phyloP scores from a whole-genome alignment of 352 stramenopile species.

The Pythium brachiatum region DNA sequence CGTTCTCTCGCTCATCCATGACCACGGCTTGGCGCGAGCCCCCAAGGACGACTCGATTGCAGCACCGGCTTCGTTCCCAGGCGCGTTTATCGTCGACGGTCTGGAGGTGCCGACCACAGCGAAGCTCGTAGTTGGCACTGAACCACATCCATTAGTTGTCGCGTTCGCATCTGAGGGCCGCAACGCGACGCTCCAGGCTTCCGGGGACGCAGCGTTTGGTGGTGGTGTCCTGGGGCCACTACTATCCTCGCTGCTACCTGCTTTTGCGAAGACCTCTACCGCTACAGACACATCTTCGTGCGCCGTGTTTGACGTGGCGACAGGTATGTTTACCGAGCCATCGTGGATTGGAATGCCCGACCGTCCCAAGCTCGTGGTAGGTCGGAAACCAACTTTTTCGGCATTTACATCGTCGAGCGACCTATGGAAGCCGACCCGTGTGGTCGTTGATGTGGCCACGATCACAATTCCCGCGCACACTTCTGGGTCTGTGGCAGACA shows the following conservation, averaged over 20 bases:
- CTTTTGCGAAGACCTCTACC: background rate
- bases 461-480: background rate
- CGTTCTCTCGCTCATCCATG: background rate
- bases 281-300: no score
- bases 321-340: no score
- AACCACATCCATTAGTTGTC: background rate
- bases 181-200: no score
- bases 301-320: no score
- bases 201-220: no score
- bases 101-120: background rate
- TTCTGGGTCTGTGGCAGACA: background rate
- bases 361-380: background rate
- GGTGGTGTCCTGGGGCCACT: background rate
- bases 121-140: background rate
- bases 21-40: background rate
- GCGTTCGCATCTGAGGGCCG: no score
- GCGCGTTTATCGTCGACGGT: background rate
- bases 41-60: background rate
- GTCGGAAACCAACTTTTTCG: background rate
- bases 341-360: no score
- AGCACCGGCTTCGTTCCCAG: background rate
- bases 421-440: background rate
- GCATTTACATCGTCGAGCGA: no score
- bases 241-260: background rate
- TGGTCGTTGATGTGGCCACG: background rate